Conservation (phyloP, 164 flowering plant genomes). For the Dillenia turbinata region DNA sequence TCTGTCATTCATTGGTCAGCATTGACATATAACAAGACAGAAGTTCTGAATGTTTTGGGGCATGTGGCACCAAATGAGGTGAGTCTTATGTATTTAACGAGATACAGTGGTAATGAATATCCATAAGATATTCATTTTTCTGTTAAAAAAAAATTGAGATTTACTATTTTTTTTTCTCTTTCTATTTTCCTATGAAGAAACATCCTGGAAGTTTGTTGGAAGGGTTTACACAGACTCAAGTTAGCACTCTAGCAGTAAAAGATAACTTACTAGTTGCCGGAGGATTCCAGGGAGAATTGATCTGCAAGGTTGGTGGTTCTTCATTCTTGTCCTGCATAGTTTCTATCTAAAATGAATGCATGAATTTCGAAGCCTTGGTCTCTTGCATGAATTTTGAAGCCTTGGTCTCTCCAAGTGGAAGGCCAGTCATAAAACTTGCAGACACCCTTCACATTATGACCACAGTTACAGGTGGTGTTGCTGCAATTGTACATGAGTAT, state of each 20-base stretch:
- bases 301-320: slow-evolving; percentile 61
- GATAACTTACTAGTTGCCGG: slow-evolving; percentile 64
- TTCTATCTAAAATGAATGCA: no score
- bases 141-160: not conserved
- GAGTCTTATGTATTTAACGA: slow-evolving; percentile 3
- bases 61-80: slow-evolving; percentile 70
- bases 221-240: slow-evolving; percentile 67
- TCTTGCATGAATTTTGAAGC: no score
- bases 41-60: slow-evolving; percentile 56
- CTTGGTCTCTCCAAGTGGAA: no score
- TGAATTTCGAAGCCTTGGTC: no score
- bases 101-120: no score
- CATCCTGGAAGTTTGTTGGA: slow-evolving; percentile 61
- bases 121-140: not conserved
- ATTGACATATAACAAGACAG: slow-evolving; percentile 32
- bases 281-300: slow-evolving; percentile 81
- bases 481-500: no score
- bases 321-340: not conserved
- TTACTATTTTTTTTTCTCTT: not conserved
- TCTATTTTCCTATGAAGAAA: slow-evolving; percentile 30
- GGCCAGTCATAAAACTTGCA: no score
- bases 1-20: slow-evolving; percentile 66
- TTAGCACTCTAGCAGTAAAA: slow-evolving; percentile 62
- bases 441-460: no score
- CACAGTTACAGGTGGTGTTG: no score